Evolutionary conservation across 768 basidiomycete genomes (phyloP), one percentile per base, ranked within the genome.

Genomic region (Pholiota conissans): DNA sequence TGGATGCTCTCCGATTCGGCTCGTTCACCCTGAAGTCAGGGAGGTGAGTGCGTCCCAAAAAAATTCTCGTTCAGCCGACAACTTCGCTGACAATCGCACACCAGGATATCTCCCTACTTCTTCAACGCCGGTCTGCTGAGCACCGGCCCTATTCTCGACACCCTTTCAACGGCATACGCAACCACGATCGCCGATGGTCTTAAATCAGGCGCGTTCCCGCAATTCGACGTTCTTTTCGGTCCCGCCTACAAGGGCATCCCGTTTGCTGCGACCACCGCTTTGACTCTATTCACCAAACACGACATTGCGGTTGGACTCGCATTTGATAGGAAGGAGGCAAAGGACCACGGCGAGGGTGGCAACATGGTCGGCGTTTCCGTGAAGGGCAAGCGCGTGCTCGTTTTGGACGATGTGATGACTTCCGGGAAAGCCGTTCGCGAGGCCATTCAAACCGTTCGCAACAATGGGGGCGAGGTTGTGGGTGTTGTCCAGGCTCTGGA

Each of bases 171-270:
- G 3, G 92, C 95, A 3, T 98, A 95, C 64, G 93, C 96, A 2
- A 73, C 86, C 1, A 89, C 91, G 11, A 91, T 98, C 67, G 76
- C 82, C 11, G 71, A 76, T 20, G 81, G 90, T 0, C 73, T 78
- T 30, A 55, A 68, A 11, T 61, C 71, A 2, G 30, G 63, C 10
- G 57, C 61, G 20, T 61, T 81, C 4, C 80, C 80, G 10, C 54
- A 69, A 27, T 83, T 95, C 64, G 92, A 96, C 63, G 83, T 98
- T 45, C 80, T 98, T 30, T 97, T 98, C 64, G 96, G 96, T 0
- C 96, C 96, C 0, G 95, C 96, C 2, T 98, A 98, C 78, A 98
- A 98, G 75, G 96, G 94, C 24, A 98, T 98, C 67, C 83, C 95
- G 0, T 85, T 99, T 50, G 95, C 95, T 0, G 90, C 95, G 0